Percentiles rank a stretch among this genome's conserved stretches.
These are phyloP conservation scores for Coemansia sp. DNA, from an alignment of 192 early-diverging fungal genomes.

Conservation along the genomic window DNA sequence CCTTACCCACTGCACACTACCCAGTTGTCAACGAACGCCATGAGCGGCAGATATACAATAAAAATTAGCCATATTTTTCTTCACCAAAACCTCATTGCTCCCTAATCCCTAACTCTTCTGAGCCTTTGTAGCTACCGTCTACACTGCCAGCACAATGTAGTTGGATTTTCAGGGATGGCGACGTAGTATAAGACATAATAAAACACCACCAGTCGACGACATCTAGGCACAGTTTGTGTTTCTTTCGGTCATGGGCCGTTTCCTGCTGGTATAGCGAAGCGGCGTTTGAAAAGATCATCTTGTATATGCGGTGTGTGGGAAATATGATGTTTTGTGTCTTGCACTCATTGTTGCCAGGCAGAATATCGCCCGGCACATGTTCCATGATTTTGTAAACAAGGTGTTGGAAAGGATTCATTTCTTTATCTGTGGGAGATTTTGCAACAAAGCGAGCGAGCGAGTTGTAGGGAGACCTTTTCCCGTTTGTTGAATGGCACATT, in stretches of 20 bases:
- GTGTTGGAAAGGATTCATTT: not conserved
- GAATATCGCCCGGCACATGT: not conserved
- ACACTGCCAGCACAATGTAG: not conserved
- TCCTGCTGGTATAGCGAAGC: not conserved
- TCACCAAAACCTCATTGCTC: not conserved
- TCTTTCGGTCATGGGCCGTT: not conserved
- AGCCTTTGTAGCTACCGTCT: too few relatives aligned
- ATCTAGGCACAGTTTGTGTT: too few relatives aligned
- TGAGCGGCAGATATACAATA: not conserved
- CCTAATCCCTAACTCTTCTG: not conserved
- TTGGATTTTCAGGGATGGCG: not conserved
- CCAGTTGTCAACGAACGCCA: slow-evolving; percentile 7
- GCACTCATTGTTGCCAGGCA: not conserved
- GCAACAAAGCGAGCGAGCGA: not conserved
- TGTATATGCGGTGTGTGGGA: not conserved
- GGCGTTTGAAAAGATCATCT: not conserved
- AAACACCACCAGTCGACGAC: too few relatives aligned
- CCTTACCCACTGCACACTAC: not conserved
- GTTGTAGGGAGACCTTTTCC: too few relatives aligned
- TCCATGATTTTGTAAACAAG: not conserved
- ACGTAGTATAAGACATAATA: not conserved
- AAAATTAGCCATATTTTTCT: slow-evolving; percentile 10
- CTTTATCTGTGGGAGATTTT: not conserved
- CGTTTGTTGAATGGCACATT: not conserved
- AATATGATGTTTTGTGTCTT: slow-evolving; percentile 2